Conservation (phyloP, 257 asterid species). For the Lantana camara region DNA sequence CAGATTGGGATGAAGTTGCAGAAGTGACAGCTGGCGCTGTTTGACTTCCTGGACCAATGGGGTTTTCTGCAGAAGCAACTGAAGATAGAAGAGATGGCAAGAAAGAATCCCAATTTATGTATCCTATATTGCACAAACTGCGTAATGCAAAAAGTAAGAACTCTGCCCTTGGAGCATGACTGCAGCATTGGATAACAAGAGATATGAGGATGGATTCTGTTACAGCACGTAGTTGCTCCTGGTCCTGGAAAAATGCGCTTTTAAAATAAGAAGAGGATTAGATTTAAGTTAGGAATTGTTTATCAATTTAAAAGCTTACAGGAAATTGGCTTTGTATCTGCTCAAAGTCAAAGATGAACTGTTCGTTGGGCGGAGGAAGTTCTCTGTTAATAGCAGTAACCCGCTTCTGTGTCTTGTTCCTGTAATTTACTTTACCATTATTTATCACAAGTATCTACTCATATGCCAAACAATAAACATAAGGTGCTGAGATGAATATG, state of each 20-base stretch:
- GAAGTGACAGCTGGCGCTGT: constrained; percentile 54
- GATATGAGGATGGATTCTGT: constrained; percentile 79
- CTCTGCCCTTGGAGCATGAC: constrained; percentile 93
- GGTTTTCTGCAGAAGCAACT: constrained; percentile 74
- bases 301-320: constrained; percentile 45
- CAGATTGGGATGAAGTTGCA: constrained; percentile 71
- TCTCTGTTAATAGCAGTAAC: constrained; percentile 86
- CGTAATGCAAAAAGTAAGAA: constrained; percentile 88
- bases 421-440: constrained; percentile 34
- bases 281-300: constrained; percentile 15
- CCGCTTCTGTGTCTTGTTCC: constrained; percentile 94
- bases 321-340: constrained; percentile 78
- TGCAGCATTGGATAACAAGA: constrained; percentile 81
- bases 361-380: constrained; percentile 93
- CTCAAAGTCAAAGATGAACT: constrained; percentile 80
- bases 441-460: constrained; percentile 18
- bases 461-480: constrained; percentile 9
- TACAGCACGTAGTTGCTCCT: constrained; percentile 78
- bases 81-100: constrained; percentile 91
- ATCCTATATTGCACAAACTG: constrained; percentile 68
- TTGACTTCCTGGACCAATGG: constrained; percentile 69
- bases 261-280: not conserved
- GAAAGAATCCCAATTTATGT: constrained; percentile 91
- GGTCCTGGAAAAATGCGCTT: constrained; percentile 59
- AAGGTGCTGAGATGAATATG: constrained; percentile 16